Evolutionary conservation across 2,329 filamentous ascomycete genomes (phyloP), one percentile per base, ranked within the genome.

Genomic region (Davidsoniella australis): DNA sequence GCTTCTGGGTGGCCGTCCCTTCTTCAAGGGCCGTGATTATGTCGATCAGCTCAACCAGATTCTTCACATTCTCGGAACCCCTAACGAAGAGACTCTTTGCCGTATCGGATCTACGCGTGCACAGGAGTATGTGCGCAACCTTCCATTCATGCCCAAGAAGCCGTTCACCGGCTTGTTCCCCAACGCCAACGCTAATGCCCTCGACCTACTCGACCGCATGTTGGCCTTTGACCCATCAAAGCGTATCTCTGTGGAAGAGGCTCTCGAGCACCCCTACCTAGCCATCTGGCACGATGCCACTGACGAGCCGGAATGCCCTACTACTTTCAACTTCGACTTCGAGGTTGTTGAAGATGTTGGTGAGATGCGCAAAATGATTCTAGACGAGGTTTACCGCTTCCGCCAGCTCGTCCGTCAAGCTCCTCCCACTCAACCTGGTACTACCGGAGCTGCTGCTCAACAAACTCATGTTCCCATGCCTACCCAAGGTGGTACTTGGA

Each of bases 1-100:
- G 66, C 78, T 98, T 10, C 78, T 98, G 36, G 91, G 91, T 55
- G 89, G 91, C 53, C 84, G 93, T 53, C 91, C 91, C 41, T 98
- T 98, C 74, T 96, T 98, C 75, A 98, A 98, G 69, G 91, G 91
- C 52, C 85, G 91, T 54, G 91, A 98, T 69, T 98, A 98, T 61
- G 91, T 98, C 65, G 91, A 98, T 67, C 91, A 98, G 71, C 78
- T 98, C 56, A 98, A 98, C 73, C 91, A 98, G 68, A 98, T 98
- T 61, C 76, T 98, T 50, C 88, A 96, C 71, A 95, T 94, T 63
- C 82, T 98, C 48, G 91, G 91, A 55, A 98, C 89, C 1, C 91
- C 91, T 39, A 94, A 89, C 61, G 89, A 96, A 65, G 86, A 94
- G 63, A 98, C 91, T 0, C 75, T 98, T 17, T 81, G 78, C 23